Evolutionary conservation across 2,329 filamentous ascomycete genomes (phyloP).

Genomic region (Ceratocystis ficicola): DNA sequence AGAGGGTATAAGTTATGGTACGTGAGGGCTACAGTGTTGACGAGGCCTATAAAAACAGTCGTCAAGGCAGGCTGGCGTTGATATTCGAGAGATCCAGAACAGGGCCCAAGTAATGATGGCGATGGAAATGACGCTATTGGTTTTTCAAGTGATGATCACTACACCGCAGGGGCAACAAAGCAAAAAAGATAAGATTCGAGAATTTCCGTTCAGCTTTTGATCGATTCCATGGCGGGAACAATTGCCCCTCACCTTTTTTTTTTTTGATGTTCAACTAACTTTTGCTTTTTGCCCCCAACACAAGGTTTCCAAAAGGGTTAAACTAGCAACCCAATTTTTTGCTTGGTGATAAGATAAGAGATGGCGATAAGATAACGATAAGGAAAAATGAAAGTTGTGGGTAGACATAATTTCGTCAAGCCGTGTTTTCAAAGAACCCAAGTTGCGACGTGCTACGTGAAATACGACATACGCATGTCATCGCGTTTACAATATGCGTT

Average conservation of each 20-base stretch:
- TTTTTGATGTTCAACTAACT: background rate
- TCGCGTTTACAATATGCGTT: no score
- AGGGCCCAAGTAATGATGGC: background rate
- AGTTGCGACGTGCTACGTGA: no score
- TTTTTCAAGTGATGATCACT: background rate
- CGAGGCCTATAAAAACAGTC: no score
- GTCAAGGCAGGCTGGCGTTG: background rate
- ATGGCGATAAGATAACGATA: background rate
- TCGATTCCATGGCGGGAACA: no score
- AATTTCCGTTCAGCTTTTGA: no score
- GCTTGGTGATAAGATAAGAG: background rate
- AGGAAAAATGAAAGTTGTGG: background rate
- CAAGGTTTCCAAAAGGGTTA: background rate
- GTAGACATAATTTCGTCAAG: background rate
- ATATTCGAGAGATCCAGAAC: background rate
- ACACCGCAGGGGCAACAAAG: background rate
- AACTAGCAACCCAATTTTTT: background rate
- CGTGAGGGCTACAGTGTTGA: no score
- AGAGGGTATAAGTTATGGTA: background rate
- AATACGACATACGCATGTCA: no score
- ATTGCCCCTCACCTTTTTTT: background rate
- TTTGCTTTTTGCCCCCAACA: background rate
- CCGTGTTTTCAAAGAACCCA: no score
- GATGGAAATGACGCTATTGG: background rate
- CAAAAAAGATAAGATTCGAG: background rate